Evolutionary conservation across 2,329 filamentous ascomycete genomes (phyloP).

Genomic region (Penicillium sp.): DNA sequence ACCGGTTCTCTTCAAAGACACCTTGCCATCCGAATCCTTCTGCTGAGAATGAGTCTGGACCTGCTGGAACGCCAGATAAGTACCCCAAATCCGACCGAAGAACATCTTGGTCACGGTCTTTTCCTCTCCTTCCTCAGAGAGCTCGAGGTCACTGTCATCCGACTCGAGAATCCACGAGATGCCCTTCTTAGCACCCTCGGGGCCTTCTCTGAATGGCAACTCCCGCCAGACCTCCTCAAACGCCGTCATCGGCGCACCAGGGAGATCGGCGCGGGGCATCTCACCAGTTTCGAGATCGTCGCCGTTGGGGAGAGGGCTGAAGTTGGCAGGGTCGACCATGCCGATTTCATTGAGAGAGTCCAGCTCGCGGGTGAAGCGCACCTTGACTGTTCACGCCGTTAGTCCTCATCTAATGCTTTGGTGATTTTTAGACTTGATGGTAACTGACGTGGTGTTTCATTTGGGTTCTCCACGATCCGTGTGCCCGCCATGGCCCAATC

Average conservation of each 20-base stretch:
- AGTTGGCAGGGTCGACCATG: conserved; percentile 38
- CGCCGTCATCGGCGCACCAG: conserved; percentile 32
- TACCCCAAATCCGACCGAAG: conserved; percentile 33
- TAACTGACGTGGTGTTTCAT: conserved; percentile 9
- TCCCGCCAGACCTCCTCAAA: conserved; percentile 72
- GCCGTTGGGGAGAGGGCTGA: conserved; percentile 42
- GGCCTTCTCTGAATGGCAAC: conserved; percentile 35
- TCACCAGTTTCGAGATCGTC: conserved; percentile 42
- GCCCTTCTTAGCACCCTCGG: conserved; percentile 24
- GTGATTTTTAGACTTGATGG: background rate
- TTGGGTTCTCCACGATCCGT: conserved; percentile 15
- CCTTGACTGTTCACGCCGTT: conserved; percentile 27
- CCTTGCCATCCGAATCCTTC: conserved; percentile 9
- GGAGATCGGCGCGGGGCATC: conserved; percentile 42
- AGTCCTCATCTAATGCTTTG: background rate
- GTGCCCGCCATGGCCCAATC: conserved; percentile 25
- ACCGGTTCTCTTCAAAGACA: conserved; percentile 22
- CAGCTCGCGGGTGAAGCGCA: conserved; percentile 43
- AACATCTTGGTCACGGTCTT: conserved; percentile 30
- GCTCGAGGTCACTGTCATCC: conserved; percentile 8
- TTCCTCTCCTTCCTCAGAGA: conserved; percentile 15
- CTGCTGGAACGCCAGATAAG: conserved; percentile 33
- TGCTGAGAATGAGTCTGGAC: conserved; percentile 19
- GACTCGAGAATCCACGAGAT: conserved; percentile 36
- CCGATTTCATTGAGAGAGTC: conserved; percentile 40